These are phyloP conservation scores for Corinectria fuckeliana DNA, from an alignment of 2,329 filamentous ascomycete species.

Conservation along the genomic window DNA sequence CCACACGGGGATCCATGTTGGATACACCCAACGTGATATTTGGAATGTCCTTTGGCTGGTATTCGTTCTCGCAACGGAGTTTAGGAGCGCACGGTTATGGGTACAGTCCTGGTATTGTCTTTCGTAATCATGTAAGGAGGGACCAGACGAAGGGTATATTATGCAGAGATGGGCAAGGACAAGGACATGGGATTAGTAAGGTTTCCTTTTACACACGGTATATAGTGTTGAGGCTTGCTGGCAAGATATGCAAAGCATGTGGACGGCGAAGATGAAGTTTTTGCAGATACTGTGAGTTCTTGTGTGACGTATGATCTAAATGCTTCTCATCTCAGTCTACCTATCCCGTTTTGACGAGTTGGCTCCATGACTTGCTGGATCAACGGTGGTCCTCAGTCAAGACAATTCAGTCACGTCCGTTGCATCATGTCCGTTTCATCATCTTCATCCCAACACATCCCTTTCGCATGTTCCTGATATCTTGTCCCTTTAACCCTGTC, in stretches of 20 bases:
- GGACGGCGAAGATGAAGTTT: not conserved
- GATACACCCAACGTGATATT: slow-evolving; percentile 8
- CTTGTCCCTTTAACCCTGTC: no score
- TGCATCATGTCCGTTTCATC: not conserved
- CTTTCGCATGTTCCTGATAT: not conserved
- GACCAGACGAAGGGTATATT: slow-evolving; percentile 5
- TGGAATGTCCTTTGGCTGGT: not conserved
- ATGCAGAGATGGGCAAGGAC: slow-evolving; percentile 1
- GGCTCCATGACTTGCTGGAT: no score
- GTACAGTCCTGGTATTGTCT: slow-evolving; percentile 4
- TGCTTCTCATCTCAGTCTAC: not conserved
- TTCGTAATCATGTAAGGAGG: slow-evolving; percentile 13
- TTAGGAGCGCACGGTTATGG: slow-evolving; percentile 15
- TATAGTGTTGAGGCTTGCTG: slow-evolving; percentile 15
- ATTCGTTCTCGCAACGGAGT: slow-evolving; percentile 1
- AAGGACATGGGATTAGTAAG: slow-evolving; percentile 2
- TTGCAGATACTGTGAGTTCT: not conserved
- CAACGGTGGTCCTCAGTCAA: not conserved
- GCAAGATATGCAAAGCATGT: slow-evolving; percentile 11
- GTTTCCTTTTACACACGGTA: slow-evolving; percentile 16
- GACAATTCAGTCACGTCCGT: not conserved
- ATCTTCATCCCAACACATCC: not conserved
- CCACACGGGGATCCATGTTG: slow-evolving; percentile 1
- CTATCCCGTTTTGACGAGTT: not conserved
- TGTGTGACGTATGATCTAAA: not conserved